Base-by-base conservation (phyloP, 345 rosid species). In the Raphanus raphanistrum region DNA sequence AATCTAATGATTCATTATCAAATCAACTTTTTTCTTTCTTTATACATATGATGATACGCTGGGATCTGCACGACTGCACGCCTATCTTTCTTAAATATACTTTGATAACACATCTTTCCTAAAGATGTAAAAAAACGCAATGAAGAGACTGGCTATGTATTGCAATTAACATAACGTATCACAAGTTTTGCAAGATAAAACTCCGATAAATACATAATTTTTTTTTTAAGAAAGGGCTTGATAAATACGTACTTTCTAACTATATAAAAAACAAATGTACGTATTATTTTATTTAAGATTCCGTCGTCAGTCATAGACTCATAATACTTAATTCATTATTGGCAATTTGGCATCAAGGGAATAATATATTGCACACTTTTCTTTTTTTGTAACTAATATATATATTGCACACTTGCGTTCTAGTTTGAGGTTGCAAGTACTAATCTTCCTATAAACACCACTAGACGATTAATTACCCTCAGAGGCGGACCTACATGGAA, bases 371-470 rank as follows among this genome's bases (percentile, higher is more conserved):
- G 31, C 21, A 65, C 45, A 62, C 13, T 62, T 62, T 21, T 21
- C 21, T 21, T 21, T 21, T 21, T 21, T 21, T 21, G 21, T 21
- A 21, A 21, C 21, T 21, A 21, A 21, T 21, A 21, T 21, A 21
- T 36, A 4, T 17, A 64, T 17, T 36, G 29, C 21, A 65, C 45
- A 62, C 13, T 62, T 62, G 68, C 61, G 57, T 45, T 31, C 48
- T 62, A n/a, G 8, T 62, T 62, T 62, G 66, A 62, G 66, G 12
- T 31, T 63, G 21, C 66, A 63, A 31, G 41, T 62, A 61, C 26
- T 15, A 12, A 13, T 13, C 54, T 45, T 45, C 54, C 54, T 4
- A 2, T 41, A 16, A 13, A 13, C 54, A 45, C 54, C 54, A 4
- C 50, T n/a, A 43, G 11, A 43, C 3, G 43, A 36, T 21, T 21